Evolutionary conservation across 768 basidiomycete genomes (phyloP).

Genomic region (Boletellus sp.): DNA sequence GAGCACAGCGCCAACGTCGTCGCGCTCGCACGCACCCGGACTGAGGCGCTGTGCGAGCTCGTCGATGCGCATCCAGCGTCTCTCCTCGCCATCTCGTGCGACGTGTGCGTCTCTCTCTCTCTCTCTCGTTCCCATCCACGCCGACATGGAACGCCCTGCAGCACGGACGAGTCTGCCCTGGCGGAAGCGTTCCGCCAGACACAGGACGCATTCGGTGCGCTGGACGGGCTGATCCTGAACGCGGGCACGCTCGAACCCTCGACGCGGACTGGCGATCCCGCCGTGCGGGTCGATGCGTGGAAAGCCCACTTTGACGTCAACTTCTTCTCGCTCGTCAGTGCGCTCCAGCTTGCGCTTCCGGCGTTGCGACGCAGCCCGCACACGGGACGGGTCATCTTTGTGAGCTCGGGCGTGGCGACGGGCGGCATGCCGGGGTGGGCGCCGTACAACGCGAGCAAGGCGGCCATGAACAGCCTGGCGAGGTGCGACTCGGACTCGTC

Average conservation of each 20-base stretch:
- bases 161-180: conserved; percentile 56
- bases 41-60: conserved; percentile 61
- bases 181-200: conserved; percentile 54
- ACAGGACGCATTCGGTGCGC: conserved; percentile 48
- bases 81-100: conserved; percentile 61
- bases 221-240: conserved; percentile 77
- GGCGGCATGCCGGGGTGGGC: conserved; percentile 71
- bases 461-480: conserved; percentile 84
- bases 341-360: conserved; percentile 65
- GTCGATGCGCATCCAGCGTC: conserved; percentile 32
- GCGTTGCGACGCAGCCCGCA: conserved; percentile 55
- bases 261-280: conserved; percentile 50
- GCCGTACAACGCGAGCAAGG: conserved; percentile 80
- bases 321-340: conserved; percentile 78
- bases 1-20: conserved; percentile 67
- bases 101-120: conserved; percentile 56
- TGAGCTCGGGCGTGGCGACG: conserved; percentile 82
- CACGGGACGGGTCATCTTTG: conserved; percentile 70
- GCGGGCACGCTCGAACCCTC: conserved; percentile 78
- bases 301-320: conserved; percentile 78
- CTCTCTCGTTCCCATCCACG: not conserved
- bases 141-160: conserved; percentile 27
- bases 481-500: conserved; percentile 41
- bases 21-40: conserved; percentile 66
- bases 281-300: conserved; percentile 56